Evolutionary conservation across 352 stramenopile genomes (phyloP).

Genomic region (Thraustochytrium sp.): DNA sequence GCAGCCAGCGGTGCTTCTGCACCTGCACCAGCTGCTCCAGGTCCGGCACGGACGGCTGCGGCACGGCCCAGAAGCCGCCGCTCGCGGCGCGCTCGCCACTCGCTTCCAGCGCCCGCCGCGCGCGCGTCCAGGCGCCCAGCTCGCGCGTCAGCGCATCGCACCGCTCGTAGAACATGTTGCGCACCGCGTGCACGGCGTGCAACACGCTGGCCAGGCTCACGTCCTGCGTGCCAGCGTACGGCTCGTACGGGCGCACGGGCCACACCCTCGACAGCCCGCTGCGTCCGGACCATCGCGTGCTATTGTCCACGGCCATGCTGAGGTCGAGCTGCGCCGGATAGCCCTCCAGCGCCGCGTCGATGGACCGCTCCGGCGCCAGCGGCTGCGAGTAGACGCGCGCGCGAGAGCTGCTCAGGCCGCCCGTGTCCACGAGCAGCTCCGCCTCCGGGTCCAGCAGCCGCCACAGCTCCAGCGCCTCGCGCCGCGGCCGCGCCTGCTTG

Average conservation of each 20-base stretch:
- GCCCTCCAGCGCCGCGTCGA: background rate
- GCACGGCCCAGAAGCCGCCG: background rate
- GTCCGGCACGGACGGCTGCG: background rate
- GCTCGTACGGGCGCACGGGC: background rate
- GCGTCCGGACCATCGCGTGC: background rate
- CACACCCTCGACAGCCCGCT: background rate
- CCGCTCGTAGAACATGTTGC: slow-evolving; percentile 24
- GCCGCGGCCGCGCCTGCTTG: background rate
- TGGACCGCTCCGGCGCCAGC: background rate
- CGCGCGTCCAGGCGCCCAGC: background rate
- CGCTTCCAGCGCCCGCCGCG: too few species aligned
- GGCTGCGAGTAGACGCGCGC: background rate
- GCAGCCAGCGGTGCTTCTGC: slow-evolving; percentile 9
- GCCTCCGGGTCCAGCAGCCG: background rate
- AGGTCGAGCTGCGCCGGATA: background rate
- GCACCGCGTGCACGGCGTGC: background rate
- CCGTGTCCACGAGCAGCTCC: background rate
- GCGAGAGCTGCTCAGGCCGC: background rate
- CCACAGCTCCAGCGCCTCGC: background rate
- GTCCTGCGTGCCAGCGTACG: background rate
- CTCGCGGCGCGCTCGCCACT: background rate
- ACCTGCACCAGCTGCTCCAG: background rate
- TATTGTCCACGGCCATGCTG: background rate
- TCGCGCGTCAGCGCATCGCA: background rate
- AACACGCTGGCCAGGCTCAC: background rate